Base-by-base conservation (phyloP, 257 asterid genomes). In the Phtheirospermum japonicum region DNA sequence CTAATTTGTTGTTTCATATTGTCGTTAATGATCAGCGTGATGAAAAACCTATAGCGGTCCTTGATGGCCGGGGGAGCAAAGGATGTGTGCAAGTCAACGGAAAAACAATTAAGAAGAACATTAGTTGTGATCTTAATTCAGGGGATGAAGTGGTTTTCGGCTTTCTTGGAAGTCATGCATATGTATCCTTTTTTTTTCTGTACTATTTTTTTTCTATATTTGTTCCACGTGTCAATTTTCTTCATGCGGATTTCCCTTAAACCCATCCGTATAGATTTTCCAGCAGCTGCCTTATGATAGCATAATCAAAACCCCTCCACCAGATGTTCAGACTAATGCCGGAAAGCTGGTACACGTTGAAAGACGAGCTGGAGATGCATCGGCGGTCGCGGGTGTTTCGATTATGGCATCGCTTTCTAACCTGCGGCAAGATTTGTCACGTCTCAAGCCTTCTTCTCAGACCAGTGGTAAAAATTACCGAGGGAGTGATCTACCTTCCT, bases 101-200 rank as follows among this genome's bases (percentile, higher is more conserved):
- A 39, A 85, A 83, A 84, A 57, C 82, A 55, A 72, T 89, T n/a
- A 77, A 75, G 86, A 86, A 68, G 65, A 85, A 71, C 61, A 65
- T 80, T 16, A 73, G 31, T 36, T 73, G 79, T 62, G 77, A 76
- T 53, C 95, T 89, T 63, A 76, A 68, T 61, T 89, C 97, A n/a
- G 97, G 97, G 63, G 97, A 89, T 72, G 97, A 82, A 69, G 68
- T 89, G 80, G 80, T 78, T 56, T 89, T 89, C 56, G 97, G 97
- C 51, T 66, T 72, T 72, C 80, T 57, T 18, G 94, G 92, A 55
- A 81, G 63, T 68, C 90, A 81, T 83, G 86, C 94, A 74, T 89
- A 87, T 71, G 97, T 89, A 89, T 89, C 94, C 89, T 87, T 57
- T 45, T 55, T 26, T 20, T 57, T n/a, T n/a, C n/a, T 54, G 49